Evolutionary conservation across 192 early-diverging fungal species (phyloP).

Genomic region (Umbelopsis isabellina): DNA sequence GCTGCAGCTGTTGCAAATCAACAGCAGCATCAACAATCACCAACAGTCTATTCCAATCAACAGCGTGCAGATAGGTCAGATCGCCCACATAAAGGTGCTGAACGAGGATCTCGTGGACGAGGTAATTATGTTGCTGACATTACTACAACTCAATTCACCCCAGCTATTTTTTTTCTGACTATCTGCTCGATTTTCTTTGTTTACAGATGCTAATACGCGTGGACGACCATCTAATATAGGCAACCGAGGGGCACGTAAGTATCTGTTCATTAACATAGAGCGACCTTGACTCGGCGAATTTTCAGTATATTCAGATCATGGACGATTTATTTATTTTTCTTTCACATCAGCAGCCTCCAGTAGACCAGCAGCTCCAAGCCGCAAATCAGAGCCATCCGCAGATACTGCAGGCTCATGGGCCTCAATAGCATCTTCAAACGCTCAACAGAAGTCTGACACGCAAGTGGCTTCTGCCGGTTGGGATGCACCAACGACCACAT

Average conservation of each 20-base stretch:
- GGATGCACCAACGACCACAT: constrained; percentile 18
- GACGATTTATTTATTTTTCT: neutral
- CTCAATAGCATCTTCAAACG: constrained; percentile 33
- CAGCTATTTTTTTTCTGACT: neutral
- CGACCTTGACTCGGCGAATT: neutral
- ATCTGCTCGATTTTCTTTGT: neutral
- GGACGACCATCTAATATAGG: constrained; percentile 20
- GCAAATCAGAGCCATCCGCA: constrained; percentile 17
- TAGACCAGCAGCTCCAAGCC: constrained; percentile 23
- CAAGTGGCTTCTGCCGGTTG: constrained; percentile 17
- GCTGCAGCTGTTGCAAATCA: constrained; percentile 11
- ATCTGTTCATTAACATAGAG: neutral
- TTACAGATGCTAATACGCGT: constrained; percentile 12
- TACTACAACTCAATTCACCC: neutral
- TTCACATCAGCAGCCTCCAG: neutral
- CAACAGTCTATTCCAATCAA: constrained; percentile 16
- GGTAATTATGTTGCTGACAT: neutral
- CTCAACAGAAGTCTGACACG: constrained; percentile 17
- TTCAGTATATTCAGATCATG: neutral
- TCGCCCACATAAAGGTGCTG: constrained; percentile 4
- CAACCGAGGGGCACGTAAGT: constrained; percentile 18
- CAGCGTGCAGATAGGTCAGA: constrained; percentile 15
- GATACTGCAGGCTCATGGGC: constrained; percentile 48
- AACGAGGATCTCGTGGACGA: constrained; percentile 16
- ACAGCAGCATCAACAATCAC: constrained; percentile 21